phyloP scores from a whole-genome alignment of 106 monocot genomes.

The Dactylorhiza incarnata region DNA sequence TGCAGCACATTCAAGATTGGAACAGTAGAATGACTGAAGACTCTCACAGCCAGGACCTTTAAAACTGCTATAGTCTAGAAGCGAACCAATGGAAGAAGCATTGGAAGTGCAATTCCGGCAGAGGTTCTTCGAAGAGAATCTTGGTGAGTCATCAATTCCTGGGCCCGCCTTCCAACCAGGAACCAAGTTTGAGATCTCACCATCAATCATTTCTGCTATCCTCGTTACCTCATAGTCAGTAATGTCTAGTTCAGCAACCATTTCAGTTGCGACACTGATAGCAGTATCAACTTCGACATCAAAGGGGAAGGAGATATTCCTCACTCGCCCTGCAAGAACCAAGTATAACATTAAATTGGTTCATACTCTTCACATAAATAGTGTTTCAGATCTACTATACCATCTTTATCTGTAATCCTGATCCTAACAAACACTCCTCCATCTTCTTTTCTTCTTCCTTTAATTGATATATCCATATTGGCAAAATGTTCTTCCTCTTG shows the following conservation, averaged over 20 bases:
- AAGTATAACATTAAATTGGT: not conserved
- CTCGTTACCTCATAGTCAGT: slow-evolving; percentile 70
- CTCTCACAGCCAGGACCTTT: slow-evolving; percentile 4
- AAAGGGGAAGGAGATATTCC: slow-evolving; percentile 83
- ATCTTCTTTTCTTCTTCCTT: slow-evolving; percentile 74
- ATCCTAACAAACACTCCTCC: slow-evolving; percentile 72
- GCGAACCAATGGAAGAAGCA: slow-evolving; percentile 45
- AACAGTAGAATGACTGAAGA: slow-evolving; percentile 11
- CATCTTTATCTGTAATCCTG: slow-evolving; percentile 72
- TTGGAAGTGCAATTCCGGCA: slow-evolving; percentile 49
- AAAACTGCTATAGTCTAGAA: slow-evolving; percentile 27
- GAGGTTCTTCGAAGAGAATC: slow-evolving; percentile 6
- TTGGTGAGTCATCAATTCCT: slow-evolving; percentile 32
- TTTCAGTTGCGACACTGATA: slow-evolving; percentile 78
- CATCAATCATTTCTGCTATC: slow-evolving; percentile 97
- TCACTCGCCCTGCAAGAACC: slow-evolving; percentile 45
- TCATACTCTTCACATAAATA: not conserved
- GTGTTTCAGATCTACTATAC: slow-evolving; percentile 16
- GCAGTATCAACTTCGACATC: slow-evolving; percentile 80
- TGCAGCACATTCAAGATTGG: slow-evolving; percentile 26
- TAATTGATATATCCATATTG: slow-evolving; percentile 68
- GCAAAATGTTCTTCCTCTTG: slow-evolving; percentile 52
- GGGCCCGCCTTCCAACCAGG: slow-evolving; percentile 78
- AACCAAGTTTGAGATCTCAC: slow-evolving; percentile 53
- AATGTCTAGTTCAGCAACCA: slow-evolving; percentile 88